Evolutionary conservation across 257 asterid genomes (phyloP).

Genomic region (Solanum ossicruentum): DNA sequence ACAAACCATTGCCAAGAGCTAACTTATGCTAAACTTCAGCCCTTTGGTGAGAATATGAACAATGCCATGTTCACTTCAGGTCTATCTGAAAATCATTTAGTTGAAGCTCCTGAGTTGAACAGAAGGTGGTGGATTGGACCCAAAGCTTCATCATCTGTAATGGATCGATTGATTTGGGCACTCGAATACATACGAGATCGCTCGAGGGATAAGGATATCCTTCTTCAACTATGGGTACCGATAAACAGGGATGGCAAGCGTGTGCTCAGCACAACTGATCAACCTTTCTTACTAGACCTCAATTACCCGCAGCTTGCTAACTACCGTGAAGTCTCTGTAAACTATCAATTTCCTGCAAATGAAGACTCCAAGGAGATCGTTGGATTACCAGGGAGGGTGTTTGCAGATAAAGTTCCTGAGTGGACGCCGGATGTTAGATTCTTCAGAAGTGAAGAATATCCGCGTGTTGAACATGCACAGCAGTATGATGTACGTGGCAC

Average conservation of each 20-base stretch:
- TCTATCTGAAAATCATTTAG: slow-evolving; percentile 11
- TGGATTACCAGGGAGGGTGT: slow-evolving; percentile 91
- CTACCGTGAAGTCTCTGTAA: slow-evolving; percentile 62
- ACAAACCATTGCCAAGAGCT: slow-evolving; percentile 26
- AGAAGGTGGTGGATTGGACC: slow-evolving; percentile 71
- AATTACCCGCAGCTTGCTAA: slow-evolving; percentile 57
- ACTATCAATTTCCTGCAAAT: slow-evolving; percentile 62
- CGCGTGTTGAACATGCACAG: slow-evolving; percentile 63
- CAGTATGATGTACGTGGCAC: slow-evolving; percentile 74
- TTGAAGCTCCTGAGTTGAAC: slow-evolving; percentile 25
- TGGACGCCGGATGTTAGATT: slow-evolving; percentile 94
- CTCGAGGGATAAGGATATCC: slow-evolving; percentile 41
- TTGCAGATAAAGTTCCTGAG: slow-evolving; percentile 63
- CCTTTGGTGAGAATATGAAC: slow-evolving; percentile 13
- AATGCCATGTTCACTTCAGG: slow-evolving; percentile 5
- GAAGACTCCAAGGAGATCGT: slow-evolving; percentile 45
- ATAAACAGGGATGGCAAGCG: slow-evolving; percentile 47
- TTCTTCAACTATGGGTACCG: slow-evolving; percentile 89
- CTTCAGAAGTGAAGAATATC: slow-evolving; percentile 68
- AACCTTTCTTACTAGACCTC: slow-evolving; percentile 47
- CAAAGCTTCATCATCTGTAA: slow-evolving; percentile 41
- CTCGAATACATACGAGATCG: slow-evolving; percentile 41
- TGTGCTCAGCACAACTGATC: slow-evolving; percentile 56
- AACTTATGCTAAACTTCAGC: slow-evolving; percentile 10
- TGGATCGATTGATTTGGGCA: slow-evolving; percentile 56